Percentiles rank a stretch among this genome's conserved stretches.
Evolutionary conservation across 345 rosid species (phyloP).

Genomic region (Pistacia atlantica): DNA sequence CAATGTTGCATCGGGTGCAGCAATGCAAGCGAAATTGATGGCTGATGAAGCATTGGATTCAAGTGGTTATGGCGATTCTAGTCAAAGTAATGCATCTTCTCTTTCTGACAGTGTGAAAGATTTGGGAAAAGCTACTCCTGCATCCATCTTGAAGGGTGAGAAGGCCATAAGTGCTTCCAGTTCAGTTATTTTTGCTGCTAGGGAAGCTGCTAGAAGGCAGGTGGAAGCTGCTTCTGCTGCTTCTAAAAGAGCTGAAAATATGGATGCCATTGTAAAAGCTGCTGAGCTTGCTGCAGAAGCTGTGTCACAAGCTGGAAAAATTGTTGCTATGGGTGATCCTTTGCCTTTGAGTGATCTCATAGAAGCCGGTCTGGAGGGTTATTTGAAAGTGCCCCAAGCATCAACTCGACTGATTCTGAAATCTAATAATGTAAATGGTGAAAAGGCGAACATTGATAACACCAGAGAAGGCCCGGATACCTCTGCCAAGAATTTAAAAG

Average conservation of each 20-base stretch:
- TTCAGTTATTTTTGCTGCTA: slow-evolving; percentile 69
- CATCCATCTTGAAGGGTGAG: slow-evolving; percentile 58
- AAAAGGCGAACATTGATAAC: slow-evolving; percentile 20
- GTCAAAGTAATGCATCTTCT: slow-evolving; percentile 35
- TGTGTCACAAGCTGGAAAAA: slow-evolving; percentile 89
- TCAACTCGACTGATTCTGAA: slow-evolving; percentile 39
- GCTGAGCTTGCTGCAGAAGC: slow-evolving; percentile 97
- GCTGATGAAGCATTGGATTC: slow-evolving; percentile 80
- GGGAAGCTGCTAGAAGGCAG: slow-evolving; percentile 82
- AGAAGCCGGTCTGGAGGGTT: slow-evolving; percentile 75
- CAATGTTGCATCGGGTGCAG: slow-evolving; percentile 90
- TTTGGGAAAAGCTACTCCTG: slow-evolving; percentile 53
- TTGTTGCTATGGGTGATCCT: slow-evolving; percentile 84
- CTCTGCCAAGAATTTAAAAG: slow-evolving; percentile 30
- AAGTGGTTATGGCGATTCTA: slow-evolving; percentile 26
- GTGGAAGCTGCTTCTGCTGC: slow-evolving; percentile 92
- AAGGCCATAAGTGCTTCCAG: slow-evolving; percentile 52
- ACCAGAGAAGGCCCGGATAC: slow-evolving; percentile 25
- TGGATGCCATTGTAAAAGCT: slow-evolving; percentile 89
- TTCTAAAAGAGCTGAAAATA: slow-evolving; percentile 88
- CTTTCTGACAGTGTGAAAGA: slow-evolving; percentile 34
- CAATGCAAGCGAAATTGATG: slow-evolving; percentile 89
- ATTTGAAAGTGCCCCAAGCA: slow-evolving; percentile 56
- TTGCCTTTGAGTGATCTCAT: slow-evolving; percentile 59
- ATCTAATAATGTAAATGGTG: slow-evolving; percentile 30